A percentile compares a stretch with the other conserved stretches of the same genome.
These are phyloP conservation scores for Leccinum griseonigrum DNA, from an alignment of 1,284 basidiomycete species.

Conservation along the genomic window DNA sequence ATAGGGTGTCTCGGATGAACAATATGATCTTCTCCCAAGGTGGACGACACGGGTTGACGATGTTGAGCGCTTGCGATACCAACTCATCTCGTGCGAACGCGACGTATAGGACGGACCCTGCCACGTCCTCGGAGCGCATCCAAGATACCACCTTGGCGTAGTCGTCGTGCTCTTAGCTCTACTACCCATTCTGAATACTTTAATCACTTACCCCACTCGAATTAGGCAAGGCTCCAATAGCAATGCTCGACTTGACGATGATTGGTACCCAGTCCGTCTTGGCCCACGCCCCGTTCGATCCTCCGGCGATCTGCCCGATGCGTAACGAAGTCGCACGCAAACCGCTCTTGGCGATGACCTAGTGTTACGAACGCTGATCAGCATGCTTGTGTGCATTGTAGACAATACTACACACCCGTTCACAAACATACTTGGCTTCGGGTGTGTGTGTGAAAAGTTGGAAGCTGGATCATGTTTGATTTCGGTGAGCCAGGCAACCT, in stretches of 20 bases:
- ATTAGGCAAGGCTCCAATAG: slow-evolving; percentile 17
- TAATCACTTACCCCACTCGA: slow-evolving; percentile 6
- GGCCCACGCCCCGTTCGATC: slow-evolving; percentile 30
- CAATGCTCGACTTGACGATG: slow-evolving; percentile 28
- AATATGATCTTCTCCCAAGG: slow-evolving; percentile 18
- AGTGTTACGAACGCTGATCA: neutral
- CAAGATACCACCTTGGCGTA: slow-evolving; percentile 22
- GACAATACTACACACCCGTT: slow-evolving; percentile 4
- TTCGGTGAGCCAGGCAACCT: neutral
- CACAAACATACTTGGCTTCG: slow-evolving; percentile 9
- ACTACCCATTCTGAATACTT: neutral
- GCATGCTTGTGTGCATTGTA: neutral
- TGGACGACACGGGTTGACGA: slow-evolving; percentile 20
- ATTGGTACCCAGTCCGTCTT: slow-evolving; percentile 35
- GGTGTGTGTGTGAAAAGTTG: slow-evolving; percentile 50
- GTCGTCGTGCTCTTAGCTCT: neutral
- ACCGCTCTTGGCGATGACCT: slow-evolving; percentile 28
- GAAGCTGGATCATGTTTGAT: slow-evolving; percentile 37
- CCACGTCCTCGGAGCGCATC: slow-evolving; percentile 22
- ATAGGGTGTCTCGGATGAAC: slow-evolving; percentile 12
- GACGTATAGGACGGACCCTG: slow-evolving; percentile 19
- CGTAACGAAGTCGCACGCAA: slow-evolving; percentile 27
- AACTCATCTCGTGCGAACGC: slow-evolving; percentile 11
- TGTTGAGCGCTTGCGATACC: slow-evolving; percentile 16
- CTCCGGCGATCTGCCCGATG: slow-evolving; percentile 34